Percentiles rank a stretch among this genome's conserved stretches.
Evolutionary conservation across 345 rosid species (phyloP).

Genomic region (Capsella bursapastoris): DNA sequence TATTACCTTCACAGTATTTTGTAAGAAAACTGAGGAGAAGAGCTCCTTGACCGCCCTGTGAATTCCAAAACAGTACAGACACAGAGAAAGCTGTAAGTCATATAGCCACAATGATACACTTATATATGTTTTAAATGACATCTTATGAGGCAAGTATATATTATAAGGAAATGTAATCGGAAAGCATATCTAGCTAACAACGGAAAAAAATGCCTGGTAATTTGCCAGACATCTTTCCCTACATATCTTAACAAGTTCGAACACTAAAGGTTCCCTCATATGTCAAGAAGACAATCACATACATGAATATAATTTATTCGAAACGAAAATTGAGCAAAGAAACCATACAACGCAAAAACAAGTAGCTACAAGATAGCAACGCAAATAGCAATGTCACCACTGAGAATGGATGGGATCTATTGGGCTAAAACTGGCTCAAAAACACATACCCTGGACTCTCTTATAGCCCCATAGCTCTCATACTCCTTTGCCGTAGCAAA

Average conservation of each 20-base stretch:
- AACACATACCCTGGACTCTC: conserved; percentile 77
- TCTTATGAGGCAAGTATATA: background rate
- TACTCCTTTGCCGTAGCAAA: conserved; percentile 88
- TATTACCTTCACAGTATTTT: conserved; percentile 81
- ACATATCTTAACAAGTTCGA: conserved; percentile 10
- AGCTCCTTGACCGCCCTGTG: conserved; percentile 92
- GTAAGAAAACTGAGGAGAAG: conserved; percentile 83
- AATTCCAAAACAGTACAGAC: conserved; percentile 19
- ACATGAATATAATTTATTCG: background rate
- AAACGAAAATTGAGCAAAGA: background rate
- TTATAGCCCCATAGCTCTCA: conserved; percentile 89
- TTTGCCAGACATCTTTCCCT: conserved; percentile 5
- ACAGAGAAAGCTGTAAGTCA: conserved; percentile 8
- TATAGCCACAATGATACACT: background rate
- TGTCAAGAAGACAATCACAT: background rate
- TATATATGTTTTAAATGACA: background rate
- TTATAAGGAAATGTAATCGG: background rate
- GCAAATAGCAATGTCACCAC: conserved; percentile 1
- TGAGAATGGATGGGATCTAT: background rate
- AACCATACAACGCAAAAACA: background rate
- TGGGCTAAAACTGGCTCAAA: conserved; percentile 6
- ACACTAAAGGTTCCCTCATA: background rate
- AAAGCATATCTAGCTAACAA: background rate
- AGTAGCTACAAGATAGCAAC: conserved; percentile 9
- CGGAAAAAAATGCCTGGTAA: background rate